Evolutionary conservation across 495 filamentous ascomycete genomes (phyloP).

Genomic region (Neurospora sp.): DNA sequence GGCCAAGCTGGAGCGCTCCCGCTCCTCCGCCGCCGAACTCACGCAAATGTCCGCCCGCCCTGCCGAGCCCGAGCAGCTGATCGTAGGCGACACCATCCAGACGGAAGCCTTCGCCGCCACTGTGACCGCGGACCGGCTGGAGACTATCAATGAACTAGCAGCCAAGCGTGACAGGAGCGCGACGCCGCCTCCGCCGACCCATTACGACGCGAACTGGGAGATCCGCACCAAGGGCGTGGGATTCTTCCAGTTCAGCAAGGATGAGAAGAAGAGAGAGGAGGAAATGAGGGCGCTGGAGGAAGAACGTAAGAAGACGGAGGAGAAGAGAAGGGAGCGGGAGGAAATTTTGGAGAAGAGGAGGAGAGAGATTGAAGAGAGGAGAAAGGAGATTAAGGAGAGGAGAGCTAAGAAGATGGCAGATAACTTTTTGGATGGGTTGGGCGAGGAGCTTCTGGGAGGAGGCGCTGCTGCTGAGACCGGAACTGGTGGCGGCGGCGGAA

Average conservation of each 20-base stretch:
- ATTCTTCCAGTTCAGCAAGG: constrained; percentile 75
- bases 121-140: constrained; percentile 54
- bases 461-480: background rate
- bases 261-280: constrained; percentile 49
- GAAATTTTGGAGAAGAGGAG: constrained; percentile 44
- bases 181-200: constrained; percentile 66
- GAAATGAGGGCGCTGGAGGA: constrained; percentile 69
- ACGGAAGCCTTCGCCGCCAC: constrained; percentile 61
- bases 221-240: constrained; percentile 80
- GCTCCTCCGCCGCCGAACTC: constrained; percentile 37
- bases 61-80: constrained; percentile 55
- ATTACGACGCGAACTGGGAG: constrained; percentile 79
- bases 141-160: constrained; percentile 43
- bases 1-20: constrained; percentile 39
- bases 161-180: constrained; percentile 59
- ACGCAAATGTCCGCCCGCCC: constrained; percentile 43
- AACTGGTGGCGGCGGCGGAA: background rate
- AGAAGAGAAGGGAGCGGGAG: constrained; percentile 44
- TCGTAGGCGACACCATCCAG: constrained; percentile 78
- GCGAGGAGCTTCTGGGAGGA: constrained; percentile 18
- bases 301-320: constrained; percentile 60
- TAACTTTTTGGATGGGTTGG: constrained; percentile 54
- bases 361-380: constrained; percentile 41
- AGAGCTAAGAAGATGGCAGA: constrained; percentile 62
- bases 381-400: constrained; percentile 41